phyloP scores from a whole-genome alignment of 1,284 basidiomycete species.

The Cerioporus squamosus region DNA sequence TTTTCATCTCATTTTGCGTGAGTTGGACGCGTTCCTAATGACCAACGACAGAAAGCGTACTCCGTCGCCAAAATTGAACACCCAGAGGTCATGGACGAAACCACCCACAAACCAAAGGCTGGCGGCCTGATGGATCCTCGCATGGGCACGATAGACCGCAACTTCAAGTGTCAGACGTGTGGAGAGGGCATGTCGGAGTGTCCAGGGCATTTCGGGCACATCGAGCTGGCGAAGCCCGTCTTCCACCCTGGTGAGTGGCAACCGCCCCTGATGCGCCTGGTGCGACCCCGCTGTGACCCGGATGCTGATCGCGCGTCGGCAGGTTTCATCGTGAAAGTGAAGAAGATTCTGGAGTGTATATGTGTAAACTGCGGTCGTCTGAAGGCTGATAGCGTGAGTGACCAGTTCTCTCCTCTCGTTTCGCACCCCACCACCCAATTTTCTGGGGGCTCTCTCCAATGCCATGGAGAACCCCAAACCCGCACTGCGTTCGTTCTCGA shows the following conservation, averaged over 20 bases:
- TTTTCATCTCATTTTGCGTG: conserved; percentile 13
- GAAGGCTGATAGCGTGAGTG: conserved; percentile 95
- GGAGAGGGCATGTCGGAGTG: conserved; percentile 98
- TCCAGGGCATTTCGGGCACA: conserved; percentile 99
- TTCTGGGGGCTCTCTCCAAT: conserved; percentile 93
- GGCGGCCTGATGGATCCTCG: conserved; percentile 97
- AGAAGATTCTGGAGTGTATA: conserved; percentile 99
- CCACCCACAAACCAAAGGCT: conserved; percentile 84
- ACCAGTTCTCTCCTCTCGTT: conserved; percentile 76
- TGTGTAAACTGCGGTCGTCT: conserved; percentile 99
- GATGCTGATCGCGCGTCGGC: too few relatives aligned
- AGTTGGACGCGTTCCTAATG: conserved; percentile 22
- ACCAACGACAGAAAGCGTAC: conserved; percentile 82
- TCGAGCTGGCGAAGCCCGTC: conserved; percentile 95
- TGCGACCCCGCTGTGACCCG: background rate
- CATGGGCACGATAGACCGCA: conserved; percentile 98
- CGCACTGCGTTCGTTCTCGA: conserved; percentile 75
- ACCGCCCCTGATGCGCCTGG: background rate
- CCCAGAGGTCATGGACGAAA: conserved; percentile 98
- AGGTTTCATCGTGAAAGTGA: conserved; percentile 99
- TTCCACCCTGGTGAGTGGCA: conserved; percentile 87
- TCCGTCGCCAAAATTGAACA: conserved; percentile 98
- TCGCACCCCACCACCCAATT: conserved; percentile 90
- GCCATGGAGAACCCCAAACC: conserved; percentile 89
- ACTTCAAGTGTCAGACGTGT: conserved; percentile 99